Percentiles rank a stretch among this genome's conserved stretches.
These are phyloP conservation scores for Phytophthora chlamydospora DNA, from an alignment of 352 stramenopile genomes.

Conservation along the genomic window DNA sequence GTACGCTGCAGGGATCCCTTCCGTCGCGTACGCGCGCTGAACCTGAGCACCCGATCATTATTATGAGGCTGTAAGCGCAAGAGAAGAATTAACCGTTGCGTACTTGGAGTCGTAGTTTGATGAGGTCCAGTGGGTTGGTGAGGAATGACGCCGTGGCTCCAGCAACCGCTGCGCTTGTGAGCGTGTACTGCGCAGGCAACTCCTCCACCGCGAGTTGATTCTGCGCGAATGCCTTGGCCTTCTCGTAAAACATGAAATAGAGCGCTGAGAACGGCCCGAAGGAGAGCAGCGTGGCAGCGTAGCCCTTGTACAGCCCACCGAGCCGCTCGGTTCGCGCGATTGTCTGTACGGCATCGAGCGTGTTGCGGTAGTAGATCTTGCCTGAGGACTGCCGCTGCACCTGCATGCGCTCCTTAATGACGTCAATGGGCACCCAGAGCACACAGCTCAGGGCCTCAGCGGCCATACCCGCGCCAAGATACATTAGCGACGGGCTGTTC, in stretches of 20 bases:
- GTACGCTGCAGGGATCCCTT: slow-evolving; percentile 46
- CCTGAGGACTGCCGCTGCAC: slow-evolving; percentile 72
- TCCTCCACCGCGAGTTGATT: slow-evolving; percentile 46
- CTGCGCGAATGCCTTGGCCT: slow-evolving; percentile 68
- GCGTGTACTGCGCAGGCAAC: slow-evolving; percentile 65
- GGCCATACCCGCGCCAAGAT: slow-evolving; percentile 73
- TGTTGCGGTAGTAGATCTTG: slow-evolving; percentile 91
- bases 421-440: slow-evolving; percentile 99
- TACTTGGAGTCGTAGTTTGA: slow-evolving; percentile 97
- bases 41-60: slow-evolving; percentile 37
- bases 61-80: neutral
- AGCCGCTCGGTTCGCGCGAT: slow-evolving; percentile 93
- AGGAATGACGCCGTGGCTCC: slow-evolving; percentile 93
- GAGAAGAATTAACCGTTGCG: neutral
- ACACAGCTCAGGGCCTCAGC: slow-evolving; percentile 92
- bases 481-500: slow-evolving; percentile 62
- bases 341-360: slow-evolving; percentile 87
- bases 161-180: slow-evolving; percentile 77
- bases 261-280: slow-evolving; percentile 98
- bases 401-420: slow-evolving; percentile 99
- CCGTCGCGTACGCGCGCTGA: slow-evolving; percentile 52
- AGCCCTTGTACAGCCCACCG: slow-evolving; percentile 95
- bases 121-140: slow-evolving; percentile 97
- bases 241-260: slow-evolving; percentile 98
- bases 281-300: slow-evolving; percentile 94